Percentiles rank a stretch among this genome's conserved stretches.
Evolutionary conservation across 345 rosid species (phyloP).

Genomic region (Bruguiera gymnorhiza): DNA sequence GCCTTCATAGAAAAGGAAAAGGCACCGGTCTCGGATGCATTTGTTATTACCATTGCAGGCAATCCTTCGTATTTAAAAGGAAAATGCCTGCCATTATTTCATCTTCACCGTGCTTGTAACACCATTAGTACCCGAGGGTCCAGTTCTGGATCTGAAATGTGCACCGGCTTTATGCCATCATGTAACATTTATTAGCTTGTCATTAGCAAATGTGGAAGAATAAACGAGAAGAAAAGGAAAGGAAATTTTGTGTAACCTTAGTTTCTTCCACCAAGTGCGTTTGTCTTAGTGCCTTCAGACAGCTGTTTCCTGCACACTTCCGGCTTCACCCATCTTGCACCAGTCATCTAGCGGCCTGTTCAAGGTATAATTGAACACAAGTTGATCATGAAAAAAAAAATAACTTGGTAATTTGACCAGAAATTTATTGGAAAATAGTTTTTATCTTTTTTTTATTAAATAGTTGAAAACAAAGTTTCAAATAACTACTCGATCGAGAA

Average conservation of each 20-base stretch:
- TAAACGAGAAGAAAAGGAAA: neutral
- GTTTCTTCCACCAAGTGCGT: too few species aligned
- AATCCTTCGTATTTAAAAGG: constrained; percentile 11
- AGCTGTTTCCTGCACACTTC: too few species aligned
- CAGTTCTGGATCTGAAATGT: neutral
- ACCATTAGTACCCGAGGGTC: constrained; percentile 12
- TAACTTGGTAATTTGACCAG: too few species aligned
- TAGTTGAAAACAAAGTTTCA: too few species aligned
- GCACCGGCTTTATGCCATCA: constrained; percentile 2
- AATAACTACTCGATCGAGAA: too few species aligned
- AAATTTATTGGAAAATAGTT: too few species aligned
- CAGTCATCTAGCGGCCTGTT: too few species aligned
- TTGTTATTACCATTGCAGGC: neutral
- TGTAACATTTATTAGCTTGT: neutral
- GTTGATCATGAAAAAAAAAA: too few species aligned
- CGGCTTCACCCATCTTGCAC: too few species aligned
- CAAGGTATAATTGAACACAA: too few species aligned
- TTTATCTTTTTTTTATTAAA: too few species aligned
- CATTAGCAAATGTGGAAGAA: neutral
- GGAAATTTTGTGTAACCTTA: neutral
- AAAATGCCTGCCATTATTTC: constrained; percentile 9
- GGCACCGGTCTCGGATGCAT: neutral
- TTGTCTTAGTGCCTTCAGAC: too few species aligned
- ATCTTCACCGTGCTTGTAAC: constrained; percentile 25
- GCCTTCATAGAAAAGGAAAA: constrained; percentile 36